Base-by-base conservation (phyloP, 257 asterid genomes). In the Paulownia fortunei region DNA sequence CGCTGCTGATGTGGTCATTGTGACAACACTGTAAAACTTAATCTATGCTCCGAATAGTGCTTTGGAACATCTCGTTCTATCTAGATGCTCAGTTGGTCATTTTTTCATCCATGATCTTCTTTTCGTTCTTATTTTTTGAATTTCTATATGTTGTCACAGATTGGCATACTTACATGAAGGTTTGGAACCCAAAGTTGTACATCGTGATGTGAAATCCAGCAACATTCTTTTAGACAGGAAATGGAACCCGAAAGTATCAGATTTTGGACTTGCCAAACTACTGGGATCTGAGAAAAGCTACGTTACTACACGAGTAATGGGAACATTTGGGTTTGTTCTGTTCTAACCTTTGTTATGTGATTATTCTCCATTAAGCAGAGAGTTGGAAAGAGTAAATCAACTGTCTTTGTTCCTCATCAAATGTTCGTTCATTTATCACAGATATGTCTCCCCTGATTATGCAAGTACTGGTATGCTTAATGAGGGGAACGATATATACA, bases 391-490 rank as follows among this genome's bases (percentile, higher is more conserved):
- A 37, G 24, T 4, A 13, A 15, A 37, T 34, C 21, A 18, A 18
- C 47, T 72, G 13, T 69, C 42, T 47, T 27, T 64, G 13, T 69
- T 76, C 32, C 71, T 36, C 54, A 41, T 24, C 58, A 64, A 23
- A 52, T 68, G 23, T 63, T 73, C 34, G 44, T 72, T 70, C 63
- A 30, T 60, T 82, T 66, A 47, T 42, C 67, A 78, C 94, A 96
- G 99, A 76, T 96, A 96, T 67, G 99, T 96, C 76, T 93, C 99
- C 79, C 99, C 99, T 47, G 99, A 96, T 85, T 96, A 96, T 81
- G 99, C 98, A 70, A 92, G 97, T 51, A 92, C 99, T 3, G 99
- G 99, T 24, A 92, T 93, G 99, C 98, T 96, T 52, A 96, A 90
- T 34, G 99, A 93, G 84, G 97, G 94, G 41, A 93, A 88, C 34